These are phyloP conservation scores for Macrophomina phaseolina DNA, from an alignment of 2,329 filamentous ascomycete genomes.

Conservation along the genomic window DNA sequence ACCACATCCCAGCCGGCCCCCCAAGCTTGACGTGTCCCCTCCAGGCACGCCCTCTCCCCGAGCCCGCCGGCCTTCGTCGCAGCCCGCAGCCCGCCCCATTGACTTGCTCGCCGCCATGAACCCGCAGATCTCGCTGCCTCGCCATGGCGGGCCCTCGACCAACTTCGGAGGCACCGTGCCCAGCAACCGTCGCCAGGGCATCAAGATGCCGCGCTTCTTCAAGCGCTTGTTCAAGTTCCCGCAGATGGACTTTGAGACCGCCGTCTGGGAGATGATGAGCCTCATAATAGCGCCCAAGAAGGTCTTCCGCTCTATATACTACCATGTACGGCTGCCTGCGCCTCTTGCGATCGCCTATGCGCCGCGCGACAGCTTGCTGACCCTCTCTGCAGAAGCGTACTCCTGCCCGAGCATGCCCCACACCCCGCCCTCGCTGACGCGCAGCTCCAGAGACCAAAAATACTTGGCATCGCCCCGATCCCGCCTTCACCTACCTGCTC, in stretches of 20 bases:
- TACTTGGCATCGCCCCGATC: conserved; percentile 72
- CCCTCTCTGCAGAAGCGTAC: conserved; percentile 46
- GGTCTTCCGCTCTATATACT: conserved; percentile 73
- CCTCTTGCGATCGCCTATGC: not conserved
- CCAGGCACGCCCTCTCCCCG: conserved; percentile 4
- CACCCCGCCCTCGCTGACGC: conserved; percentile 27
- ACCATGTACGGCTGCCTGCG: conserved; percentile 57
- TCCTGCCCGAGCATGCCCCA: not conserved
- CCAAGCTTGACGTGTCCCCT: conserved; percentile 23
- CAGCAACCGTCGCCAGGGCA: conserved; percentile 55
- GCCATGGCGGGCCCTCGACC: conserved; percentile 56
- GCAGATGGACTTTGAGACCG: conserved; percentile 77
- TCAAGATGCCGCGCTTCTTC: conserved; percentile 71
- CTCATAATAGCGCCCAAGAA: conserved; percentile 72
- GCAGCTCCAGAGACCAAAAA: conserved; percentile 66
- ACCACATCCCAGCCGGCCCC: conserved; percentile 11
- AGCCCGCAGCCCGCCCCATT: not conserved
- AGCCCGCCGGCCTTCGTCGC: not conserved
- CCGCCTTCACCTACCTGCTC: conserved; percentile 72
- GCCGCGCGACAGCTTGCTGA: conserved; percentile 20
- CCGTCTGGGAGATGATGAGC: conserved; percentile 74
- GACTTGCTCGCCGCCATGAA: conserved; percentile 52
- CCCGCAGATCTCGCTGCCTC: conserved; percentile 64
- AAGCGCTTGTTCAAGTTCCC: conserved; percentile 74
- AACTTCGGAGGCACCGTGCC: conserved; percentile 60